phyloP scores from a whole-genome alignment of 345 rosid species.

The Bruguiera sexangula region DNA sequence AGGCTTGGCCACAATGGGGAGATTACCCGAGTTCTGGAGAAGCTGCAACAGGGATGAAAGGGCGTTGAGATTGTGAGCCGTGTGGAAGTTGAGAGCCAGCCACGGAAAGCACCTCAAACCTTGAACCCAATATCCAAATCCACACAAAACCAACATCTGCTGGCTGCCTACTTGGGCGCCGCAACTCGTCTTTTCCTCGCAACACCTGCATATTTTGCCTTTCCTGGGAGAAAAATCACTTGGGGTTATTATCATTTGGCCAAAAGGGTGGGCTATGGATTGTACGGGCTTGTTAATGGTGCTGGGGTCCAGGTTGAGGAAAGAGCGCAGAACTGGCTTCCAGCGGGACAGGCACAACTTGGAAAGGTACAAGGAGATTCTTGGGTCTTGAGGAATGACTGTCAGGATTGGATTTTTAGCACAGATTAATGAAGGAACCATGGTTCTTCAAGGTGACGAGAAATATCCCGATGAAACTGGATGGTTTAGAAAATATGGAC shows the following conservation, averaged over 20 bases:
- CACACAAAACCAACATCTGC: slow-evolving; percentile 62
- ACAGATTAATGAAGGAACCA: slow-evolving; percentile 11
- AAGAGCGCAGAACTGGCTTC: slow-evolving; percentile 11
- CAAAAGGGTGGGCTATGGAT: slow-evolving; percentile 21
- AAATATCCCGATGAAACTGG: background rate
- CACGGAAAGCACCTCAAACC: slow-evolving; percentile 92
- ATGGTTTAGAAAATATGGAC: background rate
- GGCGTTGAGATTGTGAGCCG: slow-evolving; percentile 63
- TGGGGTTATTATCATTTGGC: slow-evolving; percentile 25
- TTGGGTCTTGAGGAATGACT: slow-evolving; percentile 14
- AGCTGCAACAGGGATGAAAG: slow-evolving; percentile 79
- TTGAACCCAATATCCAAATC: slow-evolving; percentile 84
- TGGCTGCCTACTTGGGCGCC: slow-evolving; percentile 39
- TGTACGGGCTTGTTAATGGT: slow-evolving; percentile 17
- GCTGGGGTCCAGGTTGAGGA: slow-evolving; percentile 17
- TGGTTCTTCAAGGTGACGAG: background rate
- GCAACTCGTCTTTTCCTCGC: slow-evolving; percentile 27
- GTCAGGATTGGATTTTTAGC: slow-evolving; percentile 9
- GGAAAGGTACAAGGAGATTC: background rate
- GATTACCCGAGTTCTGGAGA: slow-evolving; percentile 66
- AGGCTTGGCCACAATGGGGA: slow-evolving; percentile 91
- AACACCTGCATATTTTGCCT: slow-evolving; percentile 15
- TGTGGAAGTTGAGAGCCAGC: slow-evolving; percentile 81
- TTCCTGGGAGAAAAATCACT: slow-evolving; percentile 32
- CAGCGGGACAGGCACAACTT: slow-evolving; percentile 1